Conservation (phyloP, 768 basidiomycete genomes). For the Kwoniella dendrophila region DNA sequence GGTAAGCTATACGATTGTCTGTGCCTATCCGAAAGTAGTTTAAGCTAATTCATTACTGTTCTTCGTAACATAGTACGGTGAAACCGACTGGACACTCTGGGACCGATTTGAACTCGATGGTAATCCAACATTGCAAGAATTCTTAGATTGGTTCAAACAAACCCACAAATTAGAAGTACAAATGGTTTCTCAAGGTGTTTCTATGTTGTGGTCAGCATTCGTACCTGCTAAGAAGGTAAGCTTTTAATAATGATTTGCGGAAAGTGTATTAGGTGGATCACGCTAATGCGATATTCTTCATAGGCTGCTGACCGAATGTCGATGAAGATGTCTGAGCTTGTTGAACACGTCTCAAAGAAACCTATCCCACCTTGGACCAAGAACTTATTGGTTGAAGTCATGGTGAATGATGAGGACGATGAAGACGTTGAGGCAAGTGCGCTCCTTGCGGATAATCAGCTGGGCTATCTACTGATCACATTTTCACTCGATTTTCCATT, state of each 20-base stretch:
- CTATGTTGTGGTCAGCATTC: slow-evolving; percentile 97
- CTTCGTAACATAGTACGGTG: slow-evolving; percentile 63
- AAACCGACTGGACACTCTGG: slow-evolving; percentile 95
- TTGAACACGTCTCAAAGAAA: slow-evolving; percentile 93
- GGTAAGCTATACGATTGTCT: slow-evolving; percentile 45
- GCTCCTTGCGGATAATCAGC: background rate
- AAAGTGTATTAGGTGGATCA: background rate
- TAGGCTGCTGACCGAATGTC: slow-evolving; percentile 83
- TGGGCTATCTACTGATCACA: too few relatives aligned
- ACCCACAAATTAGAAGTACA: slow-evolving; percentile 82
- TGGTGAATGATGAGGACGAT: slow-evolving; percentile 86
- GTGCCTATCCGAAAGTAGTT: background rate
- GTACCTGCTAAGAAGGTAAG: slow-evolving; percentile 87
- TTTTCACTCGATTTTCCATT: too few relatives aligned
- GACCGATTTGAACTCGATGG: slow-evolving; percentile 91
- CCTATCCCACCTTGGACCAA: slow-evolving; percentile 79
- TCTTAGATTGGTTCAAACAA: slow-evolving; percentile 79
- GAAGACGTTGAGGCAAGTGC: slow-evolving; percentile 86
- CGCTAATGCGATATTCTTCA: slow-evolving; percentile 1
- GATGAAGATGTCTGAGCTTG: slow-evolving; percentile 87
- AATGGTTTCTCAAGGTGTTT: slow-evolving; percentile 97
- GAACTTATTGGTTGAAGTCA: slow-evolving; percentile 87
- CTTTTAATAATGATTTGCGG: slow-evolving; percentile 8
- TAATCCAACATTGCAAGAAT: slow-evolving; percentile 82
- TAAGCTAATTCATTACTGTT: slow-evolving; percentile 10